phyloP scores from a whole-genome alignment of 495 filamentous ascomycete species.

The Aspergillus steynii region DNA sequence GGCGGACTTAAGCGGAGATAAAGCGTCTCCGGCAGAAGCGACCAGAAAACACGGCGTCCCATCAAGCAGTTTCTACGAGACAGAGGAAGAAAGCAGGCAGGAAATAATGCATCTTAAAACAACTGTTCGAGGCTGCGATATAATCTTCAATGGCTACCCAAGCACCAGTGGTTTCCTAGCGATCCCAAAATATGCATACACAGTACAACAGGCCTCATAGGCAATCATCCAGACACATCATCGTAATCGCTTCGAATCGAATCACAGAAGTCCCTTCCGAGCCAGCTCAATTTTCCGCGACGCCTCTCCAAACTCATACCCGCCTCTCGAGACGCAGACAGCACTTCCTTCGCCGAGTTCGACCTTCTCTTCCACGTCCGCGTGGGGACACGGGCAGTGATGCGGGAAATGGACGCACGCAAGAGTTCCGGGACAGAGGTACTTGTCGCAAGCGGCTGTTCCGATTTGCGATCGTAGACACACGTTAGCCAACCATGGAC shows the following conservation, averaged over 20 bases:
- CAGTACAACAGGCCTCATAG: conserved; percentile 1
- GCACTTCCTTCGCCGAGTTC: conserved; percentile 81
- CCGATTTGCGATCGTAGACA: conserved; percentile 47
- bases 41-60: background rate
- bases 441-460: conserved; percentile 64
- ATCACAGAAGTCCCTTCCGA: conserved; percentile 77
- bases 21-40: conserved; percentile 4
- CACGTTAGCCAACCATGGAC: conserved; percentile 1
- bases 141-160: background rate
- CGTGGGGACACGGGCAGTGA: conserved; percentile 88
- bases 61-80: too few relatives aligned
- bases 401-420: conserved; percentile 91
- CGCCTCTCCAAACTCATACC: conserved; percentile 73
- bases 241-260: background rate
- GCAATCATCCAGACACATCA: background rate
- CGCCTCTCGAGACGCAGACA: conserved; percentile 79
- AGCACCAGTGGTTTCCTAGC: background rate
- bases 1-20: conserved; percentile 42
- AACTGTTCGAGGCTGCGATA: background rate
- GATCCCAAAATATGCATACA: background rate
- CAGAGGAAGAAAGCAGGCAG: too few relatives aligned
- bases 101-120: too few relatives aligned
- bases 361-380: conserved; percentile 80
- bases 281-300: conserved; percentile 78
- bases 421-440: conserved; percentile 87